A percentile compares a stretch with the other conserved stretches of the same genome.
Conservation (phyloP, 768 basidiomycete genomes). For the Nevesoporus exiguus region DNA sequence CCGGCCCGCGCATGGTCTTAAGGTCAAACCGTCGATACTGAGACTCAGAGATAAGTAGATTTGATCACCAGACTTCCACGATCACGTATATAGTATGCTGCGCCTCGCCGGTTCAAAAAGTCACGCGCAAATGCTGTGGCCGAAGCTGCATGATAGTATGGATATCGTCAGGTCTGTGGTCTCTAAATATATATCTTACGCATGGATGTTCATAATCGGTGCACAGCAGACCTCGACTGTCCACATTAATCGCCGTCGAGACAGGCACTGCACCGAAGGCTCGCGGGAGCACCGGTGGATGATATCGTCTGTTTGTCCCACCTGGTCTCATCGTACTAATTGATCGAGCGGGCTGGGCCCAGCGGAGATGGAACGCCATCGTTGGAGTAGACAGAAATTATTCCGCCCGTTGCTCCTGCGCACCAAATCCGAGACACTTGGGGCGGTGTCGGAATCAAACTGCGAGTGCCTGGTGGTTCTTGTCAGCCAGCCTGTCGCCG, state of each 20-base stretch:
- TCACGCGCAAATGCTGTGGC: neutral
- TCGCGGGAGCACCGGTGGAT: slow-evolving; percentile 15
- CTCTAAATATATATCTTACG: neutral
- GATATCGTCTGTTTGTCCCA: neutral
- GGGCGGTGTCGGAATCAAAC: no score
- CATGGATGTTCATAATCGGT: neutral
- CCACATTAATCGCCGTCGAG: neutral
- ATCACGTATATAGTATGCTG: neutral
- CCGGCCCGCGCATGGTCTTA: no score
- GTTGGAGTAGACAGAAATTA: neutral
- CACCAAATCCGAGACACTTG: no score
- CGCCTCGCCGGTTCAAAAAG: neutral
- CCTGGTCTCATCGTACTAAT: neutral
- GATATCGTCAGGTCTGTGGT: no score
- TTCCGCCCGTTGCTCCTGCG: neutral
- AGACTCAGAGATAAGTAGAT: no score
- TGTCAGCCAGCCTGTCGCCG: no score
- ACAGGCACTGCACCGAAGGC: slow-evolving; percentile 4
- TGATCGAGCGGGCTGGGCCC: neutral
- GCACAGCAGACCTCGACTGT: neutral
- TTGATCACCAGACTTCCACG: no score
- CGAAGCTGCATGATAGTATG: no score
- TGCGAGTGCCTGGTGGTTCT: no score
- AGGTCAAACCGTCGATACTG: no score
- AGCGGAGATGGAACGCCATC: neutral